Evolutionary conservation across 2,329 filamentous ascomycete genomes (phyloP), one percentile per base, ranked within the genome.

Genomic region (Scedosporium apiospermum): DNA sequence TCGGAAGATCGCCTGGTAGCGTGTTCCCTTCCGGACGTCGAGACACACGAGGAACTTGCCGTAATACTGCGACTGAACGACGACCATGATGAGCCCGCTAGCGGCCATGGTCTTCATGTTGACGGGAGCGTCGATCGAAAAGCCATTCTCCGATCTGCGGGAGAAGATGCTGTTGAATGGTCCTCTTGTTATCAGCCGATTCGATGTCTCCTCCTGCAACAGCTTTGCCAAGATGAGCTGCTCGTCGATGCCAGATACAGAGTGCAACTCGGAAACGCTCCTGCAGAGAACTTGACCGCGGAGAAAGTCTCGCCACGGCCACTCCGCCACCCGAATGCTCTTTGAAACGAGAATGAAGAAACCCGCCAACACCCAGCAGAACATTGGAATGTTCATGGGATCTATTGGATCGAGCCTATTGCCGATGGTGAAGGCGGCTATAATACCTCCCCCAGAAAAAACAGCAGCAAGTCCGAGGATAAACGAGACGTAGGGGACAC

Each of bases 271-370:
- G 3, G 18, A 46, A 46, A 46, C 42, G 7, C 42, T 46, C 16
- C 42, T 16, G 14, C 14, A 46, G 14, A 79, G 69, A 74, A 76
- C 1, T 77, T 83, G 2, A 79, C 81, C 1, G 80, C 83, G 70
- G 72, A 76, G 66, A 77, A 78, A 65, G 72, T 73, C 55, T 75
- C 76, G 46, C 82, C 80, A 1, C 73, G 84, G 5, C 82, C 82
- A 67, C 76, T 75, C 26, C 75, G 84, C 58, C 77, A 76, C 64
- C 88, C 88, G 0, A 89, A 89, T 34, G 89, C 92, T 69, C 80
- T 93, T 0, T 89, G 89, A 30, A 85, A 85, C 1, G 82, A 87
- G 62, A 34, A 34, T 34, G 30, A 34, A 34, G 30, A 34, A 34
- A 2, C 30, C 30, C 30, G 30, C 30, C 30, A 34, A 34, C 30